Base-by-base conservation (phyloP, 73 alveolate genomes). In the Paramecium sexaurelia region DNA sequence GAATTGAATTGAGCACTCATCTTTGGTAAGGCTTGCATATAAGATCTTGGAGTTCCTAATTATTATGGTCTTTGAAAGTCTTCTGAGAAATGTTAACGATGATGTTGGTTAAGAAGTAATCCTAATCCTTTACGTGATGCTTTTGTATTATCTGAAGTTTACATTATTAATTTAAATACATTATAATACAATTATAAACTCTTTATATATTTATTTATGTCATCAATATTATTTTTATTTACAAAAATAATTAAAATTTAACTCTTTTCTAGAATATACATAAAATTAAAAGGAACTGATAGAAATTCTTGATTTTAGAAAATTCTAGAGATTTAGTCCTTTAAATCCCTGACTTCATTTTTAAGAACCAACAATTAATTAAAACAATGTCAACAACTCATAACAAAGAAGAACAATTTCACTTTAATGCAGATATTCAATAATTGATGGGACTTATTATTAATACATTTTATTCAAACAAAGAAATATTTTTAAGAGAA, bases 381-480 rank as follows among this genome's bases (percentile, higher is more conserved):
- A 17, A 51, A 51, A 1, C 27, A 1, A 51, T 51, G 67, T 51
- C 27, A 61, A 61, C 43, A 32, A 61, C 83, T 10, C 82, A 57
- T 8, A 32, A 24, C 9, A 57, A 57, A 57, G 82, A 57, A 57
- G 82, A 57, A 57, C 43, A 57, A 57, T 94, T 84, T 86, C 95
- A 95, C 94, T 98, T 98, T 98, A 97, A 98, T 87, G 99, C 99
- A 39, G 99, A 98, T 94, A 96, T 98, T 94, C 96, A 98, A 91
- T 99, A 98, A 95, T 94, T 98, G 95, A 95, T 98, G 98, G 95
- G 98, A 69, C 87, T 98, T 78, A 98, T 98, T 99, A 98, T 98
- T 96, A 98, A 98, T 95, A 98, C 99, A 90, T 98, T 98, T 97
- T 98, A 98, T 95, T 96, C 99, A 92, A 98, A 98, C 97, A 98